These are phyloP conservation scores for Ramichloridium luteum DNA, from an alignment of 2,329 filamentous ascomycete species.

Conservation along the genomic window DNA sequence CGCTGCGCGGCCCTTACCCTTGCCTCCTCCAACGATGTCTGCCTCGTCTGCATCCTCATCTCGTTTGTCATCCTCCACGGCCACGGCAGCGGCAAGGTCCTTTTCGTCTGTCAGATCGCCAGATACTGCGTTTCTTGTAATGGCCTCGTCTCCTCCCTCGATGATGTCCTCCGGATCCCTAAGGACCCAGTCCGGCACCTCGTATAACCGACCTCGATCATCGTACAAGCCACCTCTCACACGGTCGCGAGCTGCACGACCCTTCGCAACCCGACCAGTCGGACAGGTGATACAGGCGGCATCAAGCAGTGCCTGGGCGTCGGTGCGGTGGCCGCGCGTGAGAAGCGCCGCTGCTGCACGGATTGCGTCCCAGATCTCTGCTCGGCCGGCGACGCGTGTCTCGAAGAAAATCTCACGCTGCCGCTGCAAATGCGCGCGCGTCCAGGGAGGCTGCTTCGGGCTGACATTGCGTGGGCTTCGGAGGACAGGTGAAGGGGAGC, in stretches of 20 bases:
- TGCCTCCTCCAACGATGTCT: conserved; percentile 7
- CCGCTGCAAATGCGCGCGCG: conserved; percentile 50
- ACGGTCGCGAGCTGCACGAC: conserved; percentile 11
- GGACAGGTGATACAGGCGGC: conserved; percentile 51
- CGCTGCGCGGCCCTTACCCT: conserved; percentile 24
- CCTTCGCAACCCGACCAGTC: conserved; percentile 23
- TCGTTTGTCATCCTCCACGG: conserved; percentile 13
- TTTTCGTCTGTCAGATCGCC: conserved; percentile 15
- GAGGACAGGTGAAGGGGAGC: conserved; percentile 13
- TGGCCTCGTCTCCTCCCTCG: conserved; percentile 12
- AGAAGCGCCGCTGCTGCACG: conserved; percentile 55
- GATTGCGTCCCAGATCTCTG: conserved; percentile 71
- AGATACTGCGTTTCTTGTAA: too few species aligned
- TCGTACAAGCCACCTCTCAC: conserved; percentile 31
- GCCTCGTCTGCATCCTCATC: conserved; percentile 7
- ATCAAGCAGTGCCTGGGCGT: conserved; percentile 66
- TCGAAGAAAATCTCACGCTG: conserved; percentile 83
- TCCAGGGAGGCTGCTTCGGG: conserved; percentile 43
- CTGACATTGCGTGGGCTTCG: conserved; percentile 12
- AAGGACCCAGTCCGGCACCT: conserved; percentile 35
- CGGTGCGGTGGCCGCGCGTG: conserved; percentile 37
- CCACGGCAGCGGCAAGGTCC: conserved; percentile 14
- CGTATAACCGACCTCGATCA: conserved; percentile 31
- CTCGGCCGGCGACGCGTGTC: conserved; percentile 64
- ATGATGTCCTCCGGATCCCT: conserved; percentile 31